Evolutionary conservation across 2,329 filamentous ascomycete species (phyloP).

Genomic region (Mycogone perniciosa): DNA sequence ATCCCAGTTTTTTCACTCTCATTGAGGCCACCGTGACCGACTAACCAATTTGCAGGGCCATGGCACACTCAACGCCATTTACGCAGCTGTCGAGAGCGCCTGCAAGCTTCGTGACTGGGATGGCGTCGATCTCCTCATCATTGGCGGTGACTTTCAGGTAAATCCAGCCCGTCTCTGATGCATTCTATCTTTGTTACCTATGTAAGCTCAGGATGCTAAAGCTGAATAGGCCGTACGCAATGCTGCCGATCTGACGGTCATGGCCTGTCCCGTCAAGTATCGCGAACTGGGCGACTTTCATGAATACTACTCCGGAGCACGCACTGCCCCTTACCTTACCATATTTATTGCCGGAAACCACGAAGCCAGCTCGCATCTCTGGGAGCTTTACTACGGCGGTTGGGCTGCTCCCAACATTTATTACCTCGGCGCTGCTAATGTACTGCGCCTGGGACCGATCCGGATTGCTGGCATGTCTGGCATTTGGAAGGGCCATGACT

Average conservation of each 20-base stretch:
- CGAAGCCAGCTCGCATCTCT: slow-evolving; percentile 83
- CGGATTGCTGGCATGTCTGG: slow-evolving; percentile 87
- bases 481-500: slow-evolving; percentile 92
- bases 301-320: slow-evolving; percentile 79
- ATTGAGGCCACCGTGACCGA: background rate
- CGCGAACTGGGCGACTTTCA: slow-evolving; percentile 86
- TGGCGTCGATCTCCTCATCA: slow-evolving; percentile 81
- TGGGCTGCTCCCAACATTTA: slow-evolving; percentile 98
- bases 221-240: slow-evolving; percentile 70
- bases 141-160: slow-evolving; percentile 93
- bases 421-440: slow-evolving; percentile 89
- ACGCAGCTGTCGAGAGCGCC: slow-evolving; percentile 65
- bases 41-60: slow-evolving; percentile 60
- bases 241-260: slow-evolving; percentile 76
- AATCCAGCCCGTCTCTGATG: slow-evolving; percentile 4
- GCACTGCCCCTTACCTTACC: slow-evolving; percentile 77
- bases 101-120: slow-evolving; percentile 70
- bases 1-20: background rate
- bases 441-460: slow-evolving; percentile 74
- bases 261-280: slow-evolving; percentile 86
- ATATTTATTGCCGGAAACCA: slow-evolving; percentile 94
- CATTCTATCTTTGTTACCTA: background rate
- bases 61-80: slow-evolving; percentile 86
- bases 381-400: slow-evolving; percentile 91
- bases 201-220: slow-evolving; percentile 2